These are phyloP conservation scores for Eutrema yunnanense DNA, from an alignment of 345 rosid species.

Conservation along the genomic window DNA sequence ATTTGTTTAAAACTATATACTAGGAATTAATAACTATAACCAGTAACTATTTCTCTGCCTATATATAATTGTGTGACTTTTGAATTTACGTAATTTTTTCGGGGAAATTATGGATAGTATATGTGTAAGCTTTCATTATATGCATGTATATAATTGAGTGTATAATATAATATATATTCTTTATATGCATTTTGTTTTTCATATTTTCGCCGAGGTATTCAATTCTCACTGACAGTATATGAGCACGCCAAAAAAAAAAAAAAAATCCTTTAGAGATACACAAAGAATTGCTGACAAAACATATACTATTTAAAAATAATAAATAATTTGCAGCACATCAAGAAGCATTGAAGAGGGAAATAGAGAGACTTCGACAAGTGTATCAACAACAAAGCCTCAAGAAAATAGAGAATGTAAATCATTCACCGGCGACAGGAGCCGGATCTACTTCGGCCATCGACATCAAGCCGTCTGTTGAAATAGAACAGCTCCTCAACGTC, in stretches of 20 bases:
- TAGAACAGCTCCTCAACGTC: constrained; percentile 35
- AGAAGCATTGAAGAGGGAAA: constrained; percentile 81
- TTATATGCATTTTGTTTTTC: neutral
- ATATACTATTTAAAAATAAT: neutral
- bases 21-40: neutral
- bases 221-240: constrained; percentile 7
- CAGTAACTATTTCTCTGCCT: neutral
- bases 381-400: constrained; percentile 54
- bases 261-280: neutral
- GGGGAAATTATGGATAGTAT: neutral
- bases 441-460: constrained; percentile 21
- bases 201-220: neutral
- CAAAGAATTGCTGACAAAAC: neutral
- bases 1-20: neutral
- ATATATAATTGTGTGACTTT: neutral
- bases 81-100: neutral
- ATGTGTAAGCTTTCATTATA: neutral
- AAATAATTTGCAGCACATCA: constrained; percentile 58
- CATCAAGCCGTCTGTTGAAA: constrained; percentile 26
- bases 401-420: constrained; percentile 31
- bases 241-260: constrained; percentile 13
- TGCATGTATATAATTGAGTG: neutral
- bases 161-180: neutral
- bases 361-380: constrained; percentile 77
- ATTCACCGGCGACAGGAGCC: constrained; percentile 13